These are phyloP conservation scores for Phaffia rhodozyma DNA, from an alignment of 1,284 basidiomycete species.

Conservation along the genomic window DNA sequence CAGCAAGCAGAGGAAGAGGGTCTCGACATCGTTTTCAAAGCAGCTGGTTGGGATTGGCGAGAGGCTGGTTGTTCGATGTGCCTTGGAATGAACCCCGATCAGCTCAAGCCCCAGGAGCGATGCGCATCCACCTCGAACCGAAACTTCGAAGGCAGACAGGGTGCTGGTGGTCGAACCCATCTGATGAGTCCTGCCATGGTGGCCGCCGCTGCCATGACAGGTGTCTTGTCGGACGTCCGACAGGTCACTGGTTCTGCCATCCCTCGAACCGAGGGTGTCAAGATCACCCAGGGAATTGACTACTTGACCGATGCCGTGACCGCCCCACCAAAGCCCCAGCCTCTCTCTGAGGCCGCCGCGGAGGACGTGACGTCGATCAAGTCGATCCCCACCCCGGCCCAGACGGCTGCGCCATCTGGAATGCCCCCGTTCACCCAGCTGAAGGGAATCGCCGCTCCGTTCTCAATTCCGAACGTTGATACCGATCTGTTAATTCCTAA, in stretches of 20 bases:
- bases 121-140: slow-evolving; percentile 95
- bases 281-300: slow-evolving; percentile 55
- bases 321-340: slow-evolving; percentile 44
- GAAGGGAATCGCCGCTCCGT: slow-evolving; percentile 75
- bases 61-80: slow-evolving; percentile 99
- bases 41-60: slow-evolving; percentile 93
- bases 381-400: slow-evolving; percentile 45
- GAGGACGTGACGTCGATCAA: slow-evolving; percentile 33
- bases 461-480: slow-evolving; percentile 86
- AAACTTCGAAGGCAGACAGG: slow-evolving; percentile 90
- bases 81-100: slow-evolving; percentile 94
- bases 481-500: slow-evolving; percentile 97
- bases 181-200: slow-evolving; percentile 93
- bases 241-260: slow-evolving; percentile 49
- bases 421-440: slow-evolving; percentile 67
- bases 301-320: slow-evolving; percentile 64
- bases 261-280: slow-evolving; percentile 39
- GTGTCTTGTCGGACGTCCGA: slow-evolving; percentile 77
- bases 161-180: slow-evolving; percentile 84
- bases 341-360: slow-evolving; percentile 33
- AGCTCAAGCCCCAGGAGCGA: slow-evolving; percentile 75
- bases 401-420: slow-evolving; percentile 37
- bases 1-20: slow-evolving; percentile 91
- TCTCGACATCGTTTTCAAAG: slow-evolving; percentile 78
- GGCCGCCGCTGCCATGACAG: slow-evolving; percentile 81